These are phyloP conservation scores for Phytophthora ohioensis DNA, from an alignment of 352 stramenopile genomes.

Conservation along the genomic window DNA sequence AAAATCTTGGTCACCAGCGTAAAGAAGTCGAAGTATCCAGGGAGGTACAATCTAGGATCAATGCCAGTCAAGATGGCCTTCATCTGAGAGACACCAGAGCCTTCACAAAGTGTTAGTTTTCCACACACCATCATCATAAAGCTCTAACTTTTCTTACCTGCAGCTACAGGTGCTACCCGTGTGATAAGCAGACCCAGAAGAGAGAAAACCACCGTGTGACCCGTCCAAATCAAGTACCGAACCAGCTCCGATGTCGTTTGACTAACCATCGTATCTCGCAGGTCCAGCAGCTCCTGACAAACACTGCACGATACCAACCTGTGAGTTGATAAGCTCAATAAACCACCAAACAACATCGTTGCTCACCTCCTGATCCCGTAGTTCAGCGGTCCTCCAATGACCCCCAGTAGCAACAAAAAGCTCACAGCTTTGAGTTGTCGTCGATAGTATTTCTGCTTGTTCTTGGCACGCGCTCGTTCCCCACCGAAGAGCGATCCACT, in stretches of 20 bases:
- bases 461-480: slow-evolving; percentile 46
- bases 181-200: slow-evolving; percentile 65
- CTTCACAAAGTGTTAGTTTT: slow-evolving; percentile 22
- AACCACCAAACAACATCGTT: background rate
- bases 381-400: slow-evolving; percentile 78
- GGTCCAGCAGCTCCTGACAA: slow-evolving; percentile 43
- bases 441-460: slow-evolving; percentile 53
- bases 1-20: background rate
- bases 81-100: background rate
- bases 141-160: slow-evolving; percentile 29
- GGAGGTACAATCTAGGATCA: background rate
- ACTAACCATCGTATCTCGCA: slow-evolving; percentile 48
- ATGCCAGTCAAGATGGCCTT: background rate
- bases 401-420: slow-evolving; percentile 77
- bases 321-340: background rate
- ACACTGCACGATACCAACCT: slow-evolving; percentile 26
- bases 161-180: slow-evolving; percentile 63
- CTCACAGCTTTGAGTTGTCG: slow-evolving; percentile 68
- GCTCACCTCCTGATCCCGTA: slow-evolving; percentile 59
- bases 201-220: slow-evolving; percentile 72
- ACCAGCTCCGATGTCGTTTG: slow-evolving; percentile 37
- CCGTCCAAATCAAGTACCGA: slow-evolving; percentile 65
- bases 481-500: slow-evolving; percentile 65
- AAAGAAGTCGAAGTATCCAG: background rate
- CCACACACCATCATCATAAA: background rate